phyloP scores from a whole-genome alignment of 805 yeast species.

The Wickerhamiella kazuoi region DNA sequence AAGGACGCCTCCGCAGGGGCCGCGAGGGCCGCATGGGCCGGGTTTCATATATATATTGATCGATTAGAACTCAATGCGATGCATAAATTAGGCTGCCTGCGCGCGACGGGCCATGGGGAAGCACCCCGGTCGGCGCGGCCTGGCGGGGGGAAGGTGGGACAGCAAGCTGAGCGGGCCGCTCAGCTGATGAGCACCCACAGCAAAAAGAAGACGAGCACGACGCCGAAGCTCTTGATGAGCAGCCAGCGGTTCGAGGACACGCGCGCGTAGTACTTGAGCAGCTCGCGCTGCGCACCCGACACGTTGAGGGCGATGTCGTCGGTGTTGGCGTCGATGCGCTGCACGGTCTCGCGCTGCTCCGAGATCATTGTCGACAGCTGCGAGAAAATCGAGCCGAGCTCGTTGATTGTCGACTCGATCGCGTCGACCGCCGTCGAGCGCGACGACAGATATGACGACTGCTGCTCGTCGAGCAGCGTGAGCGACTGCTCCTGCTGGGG shows the following conservation, averaged over 20 bases:
- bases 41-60: too few species aligned
- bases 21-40: too few species aligned
- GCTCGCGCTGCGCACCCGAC: constrained; percentile 84
- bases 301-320: constrained; percentile 85
- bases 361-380: constrained; percentile 95
- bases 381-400: constrained; percentile 84
- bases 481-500: constrained; percentile 79
- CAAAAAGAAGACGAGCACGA: constrained; percentile 38
- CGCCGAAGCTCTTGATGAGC: constrained; percentile 74
- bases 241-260: constrained; percentile 87
- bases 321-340: constrained; percentile 85
- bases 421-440: constrained; percentile 86
- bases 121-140: too few species aligned
- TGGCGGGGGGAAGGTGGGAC: too few species aligned
- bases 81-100: not conserved
- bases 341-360: constrained; percentile 93
- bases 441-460: constrained; percentile 55
- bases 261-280: constrained; percentile 72
- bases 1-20: too few species aligned
- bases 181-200: constrained; percentile 19
- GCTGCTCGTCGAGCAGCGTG: constrained; percentile 71
- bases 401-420: constrained; percentile 91
- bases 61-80: not conserved
- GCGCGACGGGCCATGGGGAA: too few species aligned
- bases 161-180: not conserved